A percentile compares a stretch with the other conserved stretches of the same genome.
Conservation (phyloP, 139 green algal species). For the Chlamydomonas sp. region DNA sequence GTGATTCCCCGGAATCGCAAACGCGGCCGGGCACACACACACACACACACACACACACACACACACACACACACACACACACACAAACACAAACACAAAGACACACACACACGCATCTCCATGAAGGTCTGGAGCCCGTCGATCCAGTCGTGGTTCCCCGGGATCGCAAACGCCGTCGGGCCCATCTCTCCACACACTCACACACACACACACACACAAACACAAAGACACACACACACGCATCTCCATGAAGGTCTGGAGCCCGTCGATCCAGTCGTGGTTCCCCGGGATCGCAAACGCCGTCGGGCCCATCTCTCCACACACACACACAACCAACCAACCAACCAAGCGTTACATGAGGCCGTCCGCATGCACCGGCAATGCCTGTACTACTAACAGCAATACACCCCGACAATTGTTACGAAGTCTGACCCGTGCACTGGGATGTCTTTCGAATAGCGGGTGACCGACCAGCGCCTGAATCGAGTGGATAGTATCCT, state of each 20-base stretch:
- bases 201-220: not conserved
- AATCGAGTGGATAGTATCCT: too few relatives aligned
- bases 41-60: not conserved
- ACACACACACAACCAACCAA: too few relatives aligned
- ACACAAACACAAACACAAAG: not conserved
- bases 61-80: slow-evolving; percentile 3
- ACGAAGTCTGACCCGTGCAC: too few relatives aligned
- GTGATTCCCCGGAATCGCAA: too few relatives aligned
- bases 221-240: not conserved
- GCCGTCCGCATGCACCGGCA: too few relatives aligned
- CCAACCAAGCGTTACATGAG: too few relatives aligned
- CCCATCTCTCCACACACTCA: too few relatives aligned
- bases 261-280: slow-evolving; percentile 11
- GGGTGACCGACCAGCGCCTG: too few relatives aligned
- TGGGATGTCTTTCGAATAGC: too few relatives aligned
- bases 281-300: slow-evolving; percentile 73
- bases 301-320: too few relatives aligned
- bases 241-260: slow-evolving; percentile 6
- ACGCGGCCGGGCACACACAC: not conserved
- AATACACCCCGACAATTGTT: too few relatives aligned
- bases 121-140: slow-evolving; percentile 8
- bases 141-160: slow-evolving; percentile 35
- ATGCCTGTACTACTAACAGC: too few relatives aligned
- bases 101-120: not conserved
- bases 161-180: slow-evolving; percentile 72